These are phyloP conservation scores for Candida patagonica DNA, from an alignment of 805 yeast genomes.

Conservation along the genomic window DNA sequence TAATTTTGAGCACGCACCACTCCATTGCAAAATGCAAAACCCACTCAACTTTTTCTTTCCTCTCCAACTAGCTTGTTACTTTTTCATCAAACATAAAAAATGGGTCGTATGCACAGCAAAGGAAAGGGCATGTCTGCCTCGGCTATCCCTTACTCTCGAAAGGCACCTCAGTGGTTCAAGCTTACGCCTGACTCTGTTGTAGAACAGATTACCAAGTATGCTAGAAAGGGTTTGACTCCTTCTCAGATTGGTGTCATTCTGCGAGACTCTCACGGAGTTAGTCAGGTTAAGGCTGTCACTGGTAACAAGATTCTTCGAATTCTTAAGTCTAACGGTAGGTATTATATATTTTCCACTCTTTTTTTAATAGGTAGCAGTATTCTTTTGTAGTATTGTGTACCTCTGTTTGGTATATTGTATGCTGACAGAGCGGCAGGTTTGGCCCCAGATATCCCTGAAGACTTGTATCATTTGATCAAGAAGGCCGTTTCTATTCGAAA, in stretches of 20 bases:
- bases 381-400: conserved; percentile 14
- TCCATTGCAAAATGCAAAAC: not conserved
- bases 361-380: not conserved
- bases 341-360: not conserved
- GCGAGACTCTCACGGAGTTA: conserved; percentile 99
- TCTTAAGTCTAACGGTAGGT: conserved; percentile 90
- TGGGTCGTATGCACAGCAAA: conserved; percentile 99
- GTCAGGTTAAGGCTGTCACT: conserved; percentile 94
- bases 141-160: conserved; percentile 98
- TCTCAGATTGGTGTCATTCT: conserved; percentile 98
- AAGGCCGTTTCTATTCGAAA: conserved; percentile 99
- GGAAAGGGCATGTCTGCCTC: conserved; percentile 99
- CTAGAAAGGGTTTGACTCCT: conserved; percentile 99
- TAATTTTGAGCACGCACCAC: conserved; percentile 2
- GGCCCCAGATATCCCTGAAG: conserved; percentile 99
- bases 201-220: conserved; percentile 98
- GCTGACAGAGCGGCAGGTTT: conserved; percentile 39
- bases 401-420: conserved; percentile 24
- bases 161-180: conserved; percentile 99
- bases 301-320: conserved; percentile 99
- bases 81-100: conserved; percentile 45
- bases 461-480: conserved; percentile 96
- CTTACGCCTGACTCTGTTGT: conserved; percentile 88
- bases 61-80: not conserved
- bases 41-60: not conserved